These are phyloP conservation scores for Lichtheimia corymbifera DNA, from an alignment of 371 early-diverging fungal species.

Conservation along the genomic window DNA sequence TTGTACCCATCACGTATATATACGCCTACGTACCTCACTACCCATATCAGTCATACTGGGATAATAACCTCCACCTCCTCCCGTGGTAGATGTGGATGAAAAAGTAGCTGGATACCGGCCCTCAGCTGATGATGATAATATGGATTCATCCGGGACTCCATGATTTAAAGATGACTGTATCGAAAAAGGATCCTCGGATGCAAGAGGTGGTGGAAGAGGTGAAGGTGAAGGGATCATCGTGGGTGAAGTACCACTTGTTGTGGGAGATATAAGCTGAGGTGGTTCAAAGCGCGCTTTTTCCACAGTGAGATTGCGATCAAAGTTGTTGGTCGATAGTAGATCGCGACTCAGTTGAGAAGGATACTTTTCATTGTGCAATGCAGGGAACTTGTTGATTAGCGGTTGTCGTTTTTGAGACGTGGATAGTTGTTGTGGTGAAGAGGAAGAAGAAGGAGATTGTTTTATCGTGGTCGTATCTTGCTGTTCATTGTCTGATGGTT, in stretches of 20 bases:
- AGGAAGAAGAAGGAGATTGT: not conserved
- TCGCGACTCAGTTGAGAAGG: conserved; percentile 22
- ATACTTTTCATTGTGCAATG: conserved; percentile 26
- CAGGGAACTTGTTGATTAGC: conserved; percentile 27
- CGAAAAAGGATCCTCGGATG: not conserved
- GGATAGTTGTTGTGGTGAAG: conserved; percentile 6
- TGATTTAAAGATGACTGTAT: not conserved
- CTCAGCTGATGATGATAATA: conserved; percentile 15
- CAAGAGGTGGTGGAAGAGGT: not conserved
- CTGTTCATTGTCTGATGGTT: not conserved
- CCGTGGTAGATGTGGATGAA: conserved; percentile 15
- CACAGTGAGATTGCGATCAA: conserved; percentile 31
- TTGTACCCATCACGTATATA: not conserved
- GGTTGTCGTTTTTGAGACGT: not conserved
- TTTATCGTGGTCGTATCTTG: not conserved
- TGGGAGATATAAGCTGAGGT: conserved; percentile 2
- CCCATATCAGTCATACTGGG: conserved; percentile 2
- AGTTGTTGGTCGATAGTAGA: conserved; percentile 21
- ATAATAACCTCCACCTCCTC: not conserved
- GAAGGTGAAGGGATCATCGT: not conserved
- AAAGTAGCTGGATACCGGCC: conserved; percentile 5
- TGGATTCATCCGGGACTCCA: conserved; percentile 3
- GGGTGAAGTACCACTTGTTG: not conserved
- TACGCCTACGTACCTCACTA: conserved; percentile 7
- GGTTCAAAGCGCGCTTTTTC: conserved; percentile 33